Base-by-base conservation (phyloP, 148 eudicot species). In the Spergularia marina region DNA sequence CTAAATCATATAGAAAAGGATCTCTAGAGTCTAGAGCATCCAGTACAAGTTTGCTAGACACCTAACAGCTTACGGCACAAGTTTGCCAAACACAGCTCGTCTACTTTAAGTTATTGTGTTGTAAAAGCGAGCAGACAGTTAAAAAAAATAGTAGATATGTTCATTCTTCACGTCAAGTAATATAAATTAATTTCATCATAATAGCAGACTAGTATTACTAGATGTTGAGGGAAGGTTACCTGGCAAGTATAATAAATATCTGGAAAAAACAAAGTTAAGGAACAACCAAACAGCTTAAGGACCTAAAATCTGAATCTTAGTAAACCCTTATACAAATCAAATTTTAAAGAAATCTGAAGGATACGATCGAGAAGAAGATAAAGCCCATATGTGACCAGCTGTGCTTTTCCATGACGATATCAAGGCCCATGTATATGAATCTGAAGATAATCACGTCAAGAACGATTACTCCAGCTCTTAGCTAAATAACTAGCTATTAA, bases 391-490 rank as follows among this genome's bases (percentile, higher is more conserved):
- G 99, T 66, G 98, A 96, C 99, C 96, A 96, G 89, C 96, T 96
- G 83, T 96, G 99, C 77, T 85, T 85, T 84, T 96, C 99, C 98
- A 96, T 96, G 76, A 94, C 97, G 83, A 96, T 92, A 87, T 96
- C 99, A 85, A 96, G 93, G 57, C 99, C 99, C 99, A 96, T 96
- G 90, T 96, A 96, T 70, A 96, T 96, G 75, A 96, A 96, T 83
- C 99, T 96, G 97, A 84, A 84, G 47, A 71, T 59, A n/a, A 17
- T 30, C 59, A 82, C 68, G 66, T 41, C 44, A 20, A 75, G 69
- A 75, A 72, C 49, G 55, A 23, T 7, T 18, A 75, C 65, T 54
- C 40, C 7, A 54, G 25, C 72, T 39, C 15, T 49, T 17, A 18
- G 74, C 40, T 34, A 39, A 11, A 60, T n/a, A 12, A 65, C 60